Base-by-base conservation (phyloP, 306 rosid species). In the Pyrus betulifolia region DNA sequence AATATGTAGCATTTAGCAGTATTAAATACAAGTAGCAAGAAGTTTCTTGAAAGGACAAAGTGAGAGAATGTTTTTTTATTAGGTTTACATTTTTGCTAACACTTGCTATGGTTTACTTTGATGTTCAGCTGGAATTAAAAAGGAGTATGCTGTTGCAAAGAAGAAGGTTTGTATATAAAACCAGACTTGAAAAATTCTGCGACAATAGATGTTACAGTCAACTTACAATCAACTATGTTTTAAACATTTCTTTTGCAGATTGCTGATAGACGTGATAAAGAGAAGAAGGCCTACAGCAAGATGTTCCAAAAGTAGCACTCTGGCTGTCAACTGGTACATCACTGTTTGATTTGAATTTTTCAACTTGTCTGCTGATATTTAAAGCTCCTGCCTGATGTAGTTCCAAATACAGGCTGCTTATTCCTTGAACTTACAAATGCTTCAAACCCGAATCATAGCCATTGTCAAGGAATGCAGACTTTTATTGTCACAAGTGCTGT, bases 41-140 rank as follows among this genome's bases (percentile, higher is more conserved):
- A 42, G 28, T 45, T 8, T 42, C 23, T 67, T 22, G 27, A 67
- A 42, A 67, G 54, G 11, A 67, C 28, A 2, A n/a, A 52, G 11
- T 1, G 6, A 10, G 45, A 42, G 45, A 42, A 42, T 9, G 45
- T 10, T 8, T 27, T 17, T n/a, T 10, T 28, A 6, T 18, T 18
- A 4, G 45, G 44, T 19, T 70, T 51, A 10, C 27, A 10, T 13
- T 18, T 51, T 67, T 71, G 46, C 5, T 15, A 2, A 22, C 67
- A 62, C 69, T 81, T 78, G 31, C 76, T 71, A 77, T 76, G 22
- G 23, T 79, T 77, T 54, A 42, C 67, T 75, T 30, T 69, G 44
- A 46, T 84, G 71, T 84, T 73, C 90, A 93, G 98, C 86, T 86
- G 98, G 97, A 75, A 93, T 91, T 9, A 93, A 87, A 77, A 93